These are phyloP conservation scores for Daucus carota DNA, from an alignment of 129 eudicot species.

Conservation along the genomic window DNA sequence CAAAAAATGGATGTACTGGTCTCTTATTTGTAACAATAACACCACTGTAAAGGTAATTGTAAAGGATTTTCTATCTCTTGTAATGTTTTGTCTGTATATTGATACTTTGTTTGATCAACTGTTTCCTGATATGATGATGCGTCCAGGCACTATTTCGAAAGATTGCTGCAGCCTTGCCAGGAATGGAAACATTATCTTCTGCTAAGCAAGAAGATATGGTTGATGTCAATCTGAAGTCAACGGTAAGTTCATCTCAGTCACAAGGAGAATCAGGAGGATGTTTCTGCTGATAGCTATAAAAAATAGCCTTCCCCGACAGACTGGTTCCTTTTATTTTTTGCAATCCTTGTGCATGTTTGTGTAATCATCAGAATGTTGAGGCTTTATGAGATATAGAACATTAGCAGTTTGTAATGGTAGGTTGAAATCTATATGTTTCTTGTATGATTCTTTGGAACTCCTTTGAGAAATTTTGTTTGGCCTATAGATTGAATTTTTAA, in stretches of 20 bases:
- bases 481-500: background rate
- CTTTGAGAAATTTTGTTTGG: background rate
- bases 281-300: slow-evolving; percentile 1
- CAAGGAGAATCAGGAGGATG: slow-evolving; percentile 8
- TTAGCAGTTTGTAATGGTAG: background rate
- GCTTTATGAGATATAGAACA: background rate
- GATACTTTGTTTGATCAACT: background rate
- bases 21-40: background rate
- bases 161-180: slow-evolving; percentile 82
- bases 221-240: slow-evolving; percentile 75
- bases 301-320: background rate
- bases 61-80: background rate
- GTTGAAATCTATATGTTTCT: background rate
- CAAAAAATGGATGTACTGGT: background rate
- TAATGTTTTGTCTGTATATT: background rate
- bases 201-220: slow-evolving; percentile 85
- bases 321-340: background rate
- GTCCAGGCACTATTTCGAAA: slow-evolving; percentile 65
- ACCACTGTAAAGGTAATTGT: background rate
- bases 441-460: background rate
- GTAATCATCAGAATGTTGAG: background rate
- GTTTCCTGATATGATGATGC: background rate
- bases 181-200: slow-evolving; percentile 73
- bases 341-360: slow-evolving; percentile 6
- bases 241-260: slow-evolving; percentile 3